Base-by-base conservation (phyloP, 179 eudicot genomes). In the Beta corolliflora region DNA sequence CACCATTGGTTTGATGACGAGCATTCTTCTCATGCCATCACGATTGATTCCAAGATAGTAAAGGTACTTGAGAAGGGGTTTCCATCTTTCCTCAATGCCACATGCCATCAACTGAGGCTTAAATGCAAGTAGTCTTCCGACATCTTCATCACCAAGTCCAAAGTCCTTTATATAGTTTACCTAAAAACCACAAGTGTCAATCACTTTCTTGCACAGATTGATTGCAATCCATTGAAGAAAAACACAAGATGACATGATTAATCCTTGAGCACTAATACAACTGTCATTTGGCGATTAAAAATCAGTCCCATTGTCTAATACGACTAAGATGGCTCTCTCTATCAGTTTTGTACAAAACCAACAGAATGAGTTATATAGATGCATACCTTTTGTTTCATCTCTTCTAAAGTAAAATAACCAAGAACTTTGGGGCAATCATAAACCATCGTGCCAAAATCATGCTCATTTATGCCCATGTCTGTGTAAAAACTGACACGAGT, bases 391-490 rank as follows among this genome's bases (percentile, higher is more conserved):
- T 85, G 86, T 71, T 89, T 90, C 99, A 95, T 95, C 82, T 94
- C 97, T 61, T 95, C 99, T 77, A 94, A 84, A 29, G 89, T 80
- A 79, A 87, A 88, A 85, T 75, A 94, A 45, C 99, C 99, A 67
- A 95, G 91, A 75, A 91, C 97, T 84, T 88, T 91, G 70, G 99
- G 98, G 80, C 79, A 95, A 82, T 95, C 97, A 78, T 89, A 94
- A 64, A 95, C 93, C 99, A 95, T 95, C 8, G 99, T 95, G 61
- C 99, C 99, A 84, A 95, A 95, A 83, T 95, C 99, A 76, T 92
- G 88, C 78, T 86, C 89, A 71, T 86, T 88, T 92, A 95, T 92
- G 45, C 98, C 98, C 99, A 95, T 91, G 84, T 91, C 91, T 81
- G 86, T 85, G 88, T 89, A 95, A 80, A 92, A 95, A 9, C 84